A percentile compares a stretch with the other conserved stretches of the same genome.
Conservation (phyloP, 805 yeast genomes). For the Brettanomyces bruxellensis region DNA sequence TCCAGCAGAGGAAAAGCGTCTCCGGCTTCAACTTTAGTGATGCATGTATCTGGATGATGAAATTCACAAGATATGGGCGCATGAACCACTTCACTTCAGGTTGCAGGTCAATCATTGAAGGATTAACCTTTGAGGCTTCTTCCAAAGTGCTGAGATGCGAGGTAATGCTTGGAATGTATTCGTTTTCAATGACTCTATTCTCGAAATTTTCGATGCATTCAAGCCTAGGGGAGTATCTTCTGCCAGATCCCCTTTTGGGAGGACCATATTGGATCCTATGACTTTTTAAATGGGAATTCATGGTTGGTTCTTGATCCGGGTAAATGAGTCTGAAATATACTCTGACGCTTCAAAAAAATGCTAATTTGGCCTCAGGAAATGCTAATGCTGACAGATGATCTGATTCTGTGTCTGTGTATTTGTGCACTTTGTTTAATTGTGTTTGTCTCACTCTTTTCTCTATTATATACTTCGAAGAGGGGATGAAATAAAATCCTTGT, state of each 20-base stretch:
- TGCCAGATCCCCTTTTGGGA: slow-evolving; percentile 20
- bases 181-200: slow-evolving; percentile 33
- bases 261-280: slow-evolving; percentile 22
- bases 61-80: slow-evolving; percentile 71
- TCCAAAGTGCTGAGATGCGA: slow-evolving; percentile 33
- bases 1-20: slow-evolving; percentile 61
- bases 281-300: slow-evolving; percentile 1
- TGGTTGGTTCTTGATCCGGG: neutral
- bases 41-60: slow-evolving; percentile 57
- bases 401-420: too few relatives aligned
- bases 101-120: slow-evolving; percentile 65
- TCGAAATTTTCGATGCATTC: slow-evolving; percentile 40
- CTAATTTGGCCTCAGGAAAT: neutral
- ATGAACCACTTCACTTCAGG: slow-evolving; percentile 74
- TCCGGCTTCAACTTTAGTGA: slow-evolving; percentile 54
- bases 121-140: slow-evolving; percentile 30
- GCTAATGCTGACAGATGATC: too few relatives aligned
- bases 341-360: slow-evolving; percentile 1
- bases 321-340: neutral
- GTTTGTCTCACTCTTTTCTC: too few relatives aligned
- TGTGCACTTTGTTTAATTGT: too few relatives aligned
- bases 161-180: slow-evolving; percentile 33
- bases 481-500: too few relatives aligned
- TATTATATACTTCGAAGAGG: too few relatives aligned
- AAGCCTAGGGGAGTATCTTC: slow-evolving; percentile 32